phyloP scores from a whole-genome alignment of 257 asterid genomes.

The Salvia miltiorrhiza region DNA sequence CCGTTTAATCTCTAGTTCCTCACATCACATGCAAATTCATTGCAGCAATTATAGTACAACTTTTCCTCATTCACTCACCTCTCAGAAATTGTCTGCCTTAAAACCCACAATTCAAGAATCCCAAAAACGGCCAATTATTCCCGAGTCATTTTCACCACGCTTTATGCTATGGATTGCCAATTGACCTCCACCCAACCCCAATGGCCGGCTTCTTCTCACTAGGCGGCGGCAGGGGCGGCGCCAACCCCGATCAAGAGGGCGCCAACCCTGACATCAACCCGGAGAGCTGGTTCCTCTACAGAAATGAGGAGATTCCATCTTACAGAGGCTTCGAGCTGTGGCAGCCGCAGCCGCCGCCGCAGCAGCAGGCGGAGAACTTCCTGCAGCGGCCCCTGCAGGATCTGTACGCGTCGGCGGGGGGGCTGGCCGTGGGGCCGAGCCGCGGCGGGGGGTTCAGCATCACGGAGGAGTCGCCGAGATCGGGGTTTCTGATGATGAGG shows the following conservation, averaged over 20 bases:
- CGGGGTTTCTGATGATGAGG: slow-evolving; percentile 68
- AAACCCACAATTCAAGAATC: slow-evolving; percentile 40
- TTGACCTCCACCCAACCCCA: slow-evolving; percentile 23
- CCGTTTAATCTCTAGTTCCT: too few relatives aligned
- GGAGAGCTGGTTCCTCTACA: slow-evolving; percentile 66
- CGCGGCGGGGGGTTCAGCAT: slow-evolving; percentile 31
- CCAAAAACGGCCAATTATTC: slow-evolving; percentile 24
- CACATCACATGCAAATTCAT: slow-evolving; percentile 26
- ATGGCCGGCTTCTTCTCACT: slow-evolving; percentile 93
- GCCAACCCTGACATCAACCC: slow-evolving; percentile 47
- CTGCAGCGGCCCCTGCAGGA: slow-evolving; percentile 57
- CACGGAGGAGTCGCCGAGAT: slow-evolving; percentile 45
- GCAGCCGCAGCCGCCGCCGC: slow-evolving; percentile 47
- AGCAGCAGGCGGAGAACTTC: slow-evolving; percentile 31
- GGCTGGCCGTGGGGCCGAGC: slow-evolving; percentile 53
- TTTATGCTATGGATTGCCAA: slow-evolving; percentile 25
- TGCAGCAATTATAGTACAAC: slow-evolving; percentile 10
- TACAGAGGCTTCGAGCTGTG: slow-evolving; percentile 82
- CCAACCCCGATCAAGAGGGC: slow-evolving; percentile 34
- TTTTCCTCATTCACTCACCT: slow-evolving; percentile 27
- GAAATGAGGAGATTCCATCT: slow-evolving; percentile 43
- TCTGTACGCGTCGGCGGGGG: slow-evolving; percentile 58
- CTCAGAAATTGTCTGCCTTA: slow-evolving; percentile 33
- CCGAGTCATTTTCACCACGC: slow-evolving; percentile 31
- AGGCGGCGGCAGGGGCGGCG: slow-evolving; percentile 44